phyloP scores from a whole-genome alignment of 768 basidiomycete species.

The Lactarius hengduanensis region DNA sequence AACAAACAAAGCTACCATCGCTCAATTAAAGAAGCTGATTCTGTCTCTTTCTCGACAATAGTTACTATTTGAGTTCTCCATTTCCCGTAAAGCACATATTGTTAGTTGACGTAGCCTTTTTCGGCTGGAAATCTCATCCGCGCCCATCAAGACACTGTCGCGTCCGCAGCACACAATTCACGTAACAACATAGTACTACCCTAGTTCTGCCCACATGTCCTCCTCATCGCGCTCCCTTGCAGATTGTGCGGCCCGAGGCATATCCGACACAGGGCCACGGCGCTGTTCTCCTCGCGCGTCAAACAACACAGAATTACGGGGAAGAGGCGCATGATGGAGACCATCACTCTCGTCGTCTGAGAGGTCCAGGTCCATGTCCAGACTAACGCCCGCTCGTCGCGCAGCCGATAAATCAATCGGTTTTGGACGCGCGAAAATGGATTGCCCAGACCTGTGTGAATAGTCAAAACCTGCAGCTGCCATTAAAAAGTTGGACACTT shows the following conservation, averaged over 20 bases:
- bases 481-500: slow-evolving; percentile 37
- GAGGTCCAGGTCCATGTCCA: slow-evolving; percentile 73
- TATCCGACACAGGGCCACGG: slow-evolving; percentile 45
- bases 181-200: slow-evolving; percentile 25
- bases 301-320: slow-evolving; percentile 61
- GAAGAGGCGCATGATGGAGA: slow-evolving; percentile 54
- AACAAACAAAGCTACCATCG: too few relatives aligned
- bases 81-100: not conserved
- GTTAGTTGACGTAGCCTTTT: not conserved
- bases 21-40: not conserved
- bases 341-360: slow-evolving; percentile 55
- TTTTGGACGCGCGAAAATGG: slow-evolving; percentile 82
- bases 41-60: slow-evolving; percentile 1
- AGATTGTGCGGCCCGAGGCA: slow-evolving; percentile 60
- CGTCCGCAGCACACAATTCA: not conserved
- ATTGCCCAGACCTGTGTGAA: slow-evolving; percentile 71
- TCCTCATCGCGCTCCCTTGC: slow-evolving; percentile 57
- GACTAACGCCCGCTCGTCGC: slow-evolving; percentile 59
- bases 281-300: slow-evolving; percentile 49
- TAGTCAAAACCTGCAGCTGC: slow-evolving; percentile 8
- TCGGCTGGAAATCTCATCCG: not conserved
- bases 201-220: slow-evolving; percentile 68
- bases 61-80: not conserved
- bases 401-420: slow-evolving; percentile 80
- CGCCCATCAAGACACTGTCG: too few relatives aligned